These are phyloP conservation scores for Chaetomium tenue DNA, from an alignment of 495 filamentous ascomycete genomes.

Conservation along the genomic window DNA sequence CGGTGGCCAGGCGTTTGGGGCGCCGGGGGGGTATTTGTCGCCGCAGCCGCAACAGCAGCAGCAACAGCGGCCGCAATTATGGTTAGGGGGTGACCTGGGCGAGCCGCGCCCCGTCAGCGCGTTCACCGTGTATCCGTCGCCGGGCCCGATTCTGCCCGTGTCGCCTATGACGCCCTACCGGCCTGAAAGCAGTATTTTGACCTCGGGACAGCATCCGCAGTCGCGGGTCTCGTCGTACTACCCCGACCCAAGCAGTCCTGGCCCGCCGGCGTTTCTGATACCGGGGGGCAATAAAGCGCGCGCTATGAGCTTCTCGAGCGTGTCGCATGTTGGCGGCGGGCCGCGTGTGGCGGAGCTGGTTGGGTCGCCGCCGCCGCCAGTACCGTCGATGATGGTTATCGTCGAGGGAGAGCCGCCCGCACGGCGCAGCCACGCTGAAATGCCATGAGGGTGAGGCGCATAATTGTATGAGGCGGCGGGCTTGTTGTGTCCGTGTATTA, in stretches of 20 bases:
- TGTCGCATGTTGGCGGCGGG: neutral
- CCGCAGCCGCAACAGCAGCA: neutral
- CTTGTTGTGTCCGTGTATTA: neutral
- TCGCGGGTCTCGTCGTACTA: conserved; percentile 15
- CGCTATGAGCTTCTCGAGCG: conserved; percentile 23
- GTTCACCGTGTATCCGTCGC: conserved; percentile 4
- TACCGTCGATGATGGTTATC: conserved; percentile 9
- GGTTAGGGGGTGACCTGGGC: neutral
- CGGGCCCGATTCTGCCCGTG: conserved; percentile 15
- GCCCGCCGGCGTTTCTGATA: conserved; percentile 25
- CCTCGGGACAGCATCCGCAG: neutral
- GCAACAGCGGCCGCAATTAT: neutral
- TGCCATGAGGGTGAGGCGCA: neutral
- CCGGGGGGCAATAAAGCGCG: conserved; percentile 23
- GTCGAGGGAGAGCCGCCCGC: conserved; percentile 4
- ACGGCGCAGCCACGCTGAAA: neutral
- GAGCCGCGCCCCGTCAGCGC: conserved; percentile 13
- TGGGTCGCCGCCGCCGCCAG: conserved; percentile 6
- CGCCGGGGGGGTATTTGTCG: neutral
- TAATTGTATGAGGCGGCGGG: neutral
- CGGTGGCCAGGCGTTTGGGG: neutral
- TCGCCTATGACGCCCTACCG: conserved; percentile 20
- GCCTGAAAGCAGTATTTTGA: conserved; percentile 7
- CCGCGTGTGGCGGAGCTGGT: conserved; percentile 3
- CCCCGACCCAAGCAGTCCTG: conserved; percentile 8